phyloP scores from a whole-genome alignment of 306 rosid species.

The Citrullus mucosospermus region DNA sequence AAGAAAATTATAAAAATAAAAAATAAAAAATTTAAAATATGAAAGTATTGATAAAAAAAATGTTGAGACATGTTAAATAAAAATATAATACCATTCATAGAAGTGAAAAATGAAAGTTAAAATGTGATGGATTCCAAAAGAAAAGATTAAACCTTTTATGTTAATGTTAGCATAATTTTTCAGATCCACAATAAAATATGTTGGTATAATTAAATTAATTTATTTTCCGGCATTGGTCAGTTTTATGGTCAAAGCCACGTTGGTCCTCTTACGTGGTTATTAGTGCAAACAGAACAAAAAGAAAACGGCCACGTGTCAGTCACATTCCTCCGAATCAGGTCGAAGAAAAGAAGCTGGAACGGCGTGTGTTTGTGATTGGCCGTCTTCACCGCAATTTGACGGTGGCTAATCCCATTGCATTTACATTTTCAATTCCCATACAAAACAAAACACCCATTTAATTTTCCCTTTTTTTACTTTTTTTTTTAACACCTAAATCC shows the following conservation, averaged over 20 bases:
- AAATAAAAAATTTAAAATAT: no score
- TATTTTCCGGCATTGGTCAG: constrained; percentile 28
- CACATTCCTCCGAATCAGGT: constrained; percentile 33
- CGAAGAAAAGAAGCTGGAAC: constrained; percentile 23
- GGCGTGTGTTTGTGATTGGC: constrained; percentile 28
- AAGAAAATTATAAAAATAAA: no score
- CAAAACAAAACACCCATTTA: background rate
- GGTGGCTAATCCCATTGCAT: constrained; percentile 25
- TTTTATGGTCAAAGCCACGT: constrained; percentile 18
- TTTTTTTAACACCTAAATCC: background rate
- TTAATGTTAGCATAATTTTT: no score
- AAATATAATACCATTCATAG: no score
- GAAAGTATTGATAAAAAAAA: no score
- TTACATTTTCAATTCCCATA: constrained; percentile 22
- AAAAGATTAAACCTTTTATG: no score
- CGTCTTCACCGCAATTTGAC: constrained; percentile 36
- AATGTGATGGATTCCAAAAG: no score
- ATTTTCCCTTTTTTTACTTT: background rate
- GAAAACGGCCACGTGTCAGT: constrained; percentile 43
- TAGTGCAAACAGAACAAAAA: background rate
- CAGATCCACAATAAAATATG: no score
- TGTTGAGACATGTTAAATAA: no score
- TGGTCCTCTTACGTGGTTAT: background rate
- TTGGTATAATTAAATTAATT: no score
- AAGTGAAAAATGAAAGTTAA: no score